Conservation (phyloP, 805 yeast genomes). For the Kazachstania africana region DNA sequence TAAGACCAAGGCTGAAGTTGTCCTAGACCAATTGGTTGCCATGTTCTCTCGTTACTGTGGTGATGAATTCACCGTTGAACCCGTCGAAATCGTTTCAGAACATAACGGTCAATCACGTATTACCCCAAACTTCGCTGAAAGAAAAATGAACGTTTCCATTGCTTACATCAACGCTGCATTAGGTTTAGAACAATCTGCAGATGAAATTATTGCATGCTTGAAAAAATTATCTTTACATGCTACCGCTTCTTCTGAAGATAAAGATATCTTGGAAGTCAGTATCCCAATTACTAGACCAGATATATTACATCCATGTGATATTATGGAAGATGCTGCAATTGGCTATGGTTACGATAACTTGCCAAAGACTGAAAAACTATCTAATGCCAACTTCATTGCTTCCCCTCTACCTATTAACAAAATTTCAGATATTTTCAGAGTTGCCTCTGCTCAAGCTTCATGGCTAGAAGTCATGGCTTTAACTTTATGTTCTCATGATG, state of each 20-base stretch:
- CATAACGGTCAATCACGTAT: constrained; percentile 69
- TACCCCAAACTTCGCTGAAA: constrained; percentile 61
- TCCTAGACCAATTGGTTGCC: constrained; percentile 82
- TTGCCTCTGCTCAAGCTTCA: constrained; percentile 87
- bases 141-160: constrained; percentile 62
- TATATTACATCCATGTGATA: constrained; percentile 91
- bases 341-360: constrained; percentile 91
- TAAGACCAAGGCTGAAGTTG: constrained; percentile 86
- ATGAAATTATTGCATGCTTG: constrained; percentile 57
- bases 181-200: constrained; percentile 64
- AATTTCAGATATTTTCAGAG: constrained; percentile 79
- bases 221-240: constrained; percentile 75
- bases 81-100: constrained; percentile 71
- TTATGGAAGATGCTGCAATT: constrained; percentile 97
- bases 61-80: constrained; percentile 78
- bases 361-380: constrained; percentile 64
- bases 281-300: constrained; percentile 95
- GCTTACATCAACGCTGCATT: constrained; percentile 84
- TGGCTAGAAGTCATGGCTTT: constrained; percentile 94
- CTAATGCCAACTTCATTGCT: constrained; percentile 67
- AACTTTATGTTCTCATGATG: constrained; percentile 92
- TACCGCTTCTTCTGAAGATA: constrained; percentile 31
- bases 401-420: constrained; percentile 85
- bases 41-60: constrained; percentile 88
- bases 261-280: constrained; percentile 42